Percentiles rank a stretch among this genome's conserved stretches.
Evolutionary conservation across 129 eudicot species (phyloP).

Genomic region (Centrapalus pauciflorus): DNA sequence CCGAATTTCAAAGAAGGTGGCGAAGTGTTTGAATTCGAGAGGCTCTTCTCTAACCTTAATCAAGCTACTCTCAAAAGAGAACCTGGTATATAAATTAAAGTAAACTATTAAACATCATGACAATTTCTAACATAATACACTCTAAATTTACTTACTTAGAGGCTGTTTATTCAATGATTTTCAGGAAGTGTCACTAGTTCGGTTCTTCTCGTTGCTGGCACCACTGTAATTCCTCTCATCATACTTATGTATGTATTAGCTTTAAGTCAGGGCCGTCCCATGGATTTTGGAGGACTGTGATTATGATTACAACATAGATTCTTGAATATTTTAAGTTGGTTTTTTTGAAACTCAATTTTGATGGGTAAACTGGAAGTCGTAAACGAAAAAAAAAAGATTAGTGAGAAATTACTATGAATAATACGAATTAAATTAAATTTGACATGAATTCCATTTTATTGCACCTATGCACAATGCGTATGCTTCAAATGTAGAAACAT

Average conservation of each 20-base stretch:
- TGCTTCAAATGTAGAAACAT: no score
- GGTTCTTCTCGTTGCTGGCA: constrained; percentile 87
- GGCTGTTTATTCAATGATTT: not conserved
- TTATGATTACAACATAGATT: no score
- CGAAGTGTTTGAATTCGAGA: constrained; percentile 42
- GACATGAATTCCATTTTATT: no score
- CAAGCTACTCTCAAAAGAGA: constrained; percentile 65
- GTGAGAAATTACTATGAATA: no score
- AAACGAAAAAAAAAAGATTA: no score
- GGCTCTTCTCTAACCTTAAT: constrained; percentile 87
- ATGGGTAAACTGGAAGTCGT: no score
- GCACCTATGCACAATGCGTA: no score
- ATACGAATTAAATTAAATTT: no score
- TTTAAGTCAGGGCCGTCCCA: no score
- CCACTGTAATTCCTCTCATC: constrained; percentile 61
- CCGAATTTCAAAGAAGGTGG: constrained; percentile 18
- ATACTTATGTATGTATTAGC: not conserved
- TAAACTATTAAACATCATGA: not conserved
- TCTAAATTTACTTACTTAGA: not conserved
- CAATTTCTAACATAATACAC: not conserved
- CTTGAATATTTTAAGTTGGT: no score
- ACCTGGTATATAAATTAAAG: constrained; percentile 43
- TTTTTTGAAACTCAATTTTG: no score
- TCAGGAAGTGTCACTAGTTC: constrained; percentile 83
- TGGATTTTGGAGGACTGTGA: no score